A percentile compares a stretch with the other conserved stretches of the same genome.
Evolutionary conservation across 2,329 filamentous ascomycete genomes (phyloP).

Genomic region (Phaeosphaeria sp.): DNA sequence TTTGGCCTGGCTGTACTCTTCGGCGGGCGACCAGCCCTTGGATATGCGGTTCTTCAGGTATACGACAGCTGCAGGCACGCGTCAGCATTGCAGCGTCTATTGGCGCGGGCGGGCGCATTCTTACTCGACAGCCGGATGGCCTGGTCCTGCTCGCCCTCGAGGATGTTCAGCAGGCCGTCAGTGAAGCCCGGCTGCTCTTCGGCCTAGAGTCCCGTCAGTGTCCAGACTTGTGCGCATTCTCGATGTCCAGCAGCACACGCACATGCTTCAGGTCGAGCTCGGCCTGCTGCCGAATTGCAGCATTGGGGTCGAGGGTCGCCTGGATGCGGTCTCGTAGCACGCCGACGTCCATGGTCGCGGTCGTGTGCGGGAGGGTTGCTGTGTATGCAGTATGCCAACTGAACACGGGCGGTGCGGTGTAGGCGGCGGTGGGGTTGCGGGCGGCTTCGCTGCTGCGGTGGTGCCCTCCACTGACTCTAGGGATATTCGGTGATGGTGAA

Average conservation of each 20-base stretch:
- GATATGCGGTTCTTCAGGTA: slow-evolving; percentile 98
- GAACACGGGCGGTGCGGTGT: slow-evolving; percentile 25
- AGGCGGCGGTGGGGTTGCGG: slow-evolving; percentile 23
- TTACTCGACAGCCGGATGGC: slow-evolving; percentile 88
- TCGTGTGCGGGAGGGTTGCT: slow-evolving; percentile 8
- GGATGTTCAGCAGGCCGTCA: slow-evolving; percentile 86
- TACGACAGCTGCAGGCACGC: slow-evolving; percentile 74
- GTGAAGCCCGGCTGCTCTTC: slow-evolving; percentile 90
- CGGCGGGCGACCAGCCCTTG: slow-evolving; percentile 83
- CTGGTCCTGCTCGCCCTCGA: slow-evolving; percentile 85
- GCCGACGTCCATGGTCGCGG: slow-evolving; percentile 71
- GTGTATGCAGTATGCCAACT: slow-evolving; percentile 12
- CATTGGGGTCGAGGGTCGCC: slow-evolving; percentile 76
- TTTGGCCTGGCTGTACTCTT: slow-evolving; percentile 75
- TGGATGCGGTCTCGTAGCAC: slow-evolving; percentile 78
- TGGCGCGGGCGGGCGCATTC: slow-evolving; percentile 26
- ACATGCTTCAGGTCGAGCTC: slow-evolving; percentile 85
- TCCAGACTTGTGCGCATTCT: slow-evolving; percentile 13
- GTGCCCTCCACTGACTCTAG: slow-evolving; percentile 18
- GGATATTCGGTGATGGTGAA: slow-evolving; percentile 16
- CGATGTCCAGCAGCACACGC: slow-evolving; percentile 44
- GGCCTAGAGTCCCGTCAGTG: slow-evolving; percentile 65
- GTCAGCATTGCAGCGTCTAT: slow-evolving; percentile 26
- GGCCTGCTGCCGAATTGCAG: slow-evolving; percentile 76
- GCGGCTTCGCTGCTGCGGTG: slow-evolving; percentile 19